These are phyloP conservation scores for Tetradesmus lagerheimii DNA, from an alignment of 139 green algal species.

Conservation along the genomic window DNA sequence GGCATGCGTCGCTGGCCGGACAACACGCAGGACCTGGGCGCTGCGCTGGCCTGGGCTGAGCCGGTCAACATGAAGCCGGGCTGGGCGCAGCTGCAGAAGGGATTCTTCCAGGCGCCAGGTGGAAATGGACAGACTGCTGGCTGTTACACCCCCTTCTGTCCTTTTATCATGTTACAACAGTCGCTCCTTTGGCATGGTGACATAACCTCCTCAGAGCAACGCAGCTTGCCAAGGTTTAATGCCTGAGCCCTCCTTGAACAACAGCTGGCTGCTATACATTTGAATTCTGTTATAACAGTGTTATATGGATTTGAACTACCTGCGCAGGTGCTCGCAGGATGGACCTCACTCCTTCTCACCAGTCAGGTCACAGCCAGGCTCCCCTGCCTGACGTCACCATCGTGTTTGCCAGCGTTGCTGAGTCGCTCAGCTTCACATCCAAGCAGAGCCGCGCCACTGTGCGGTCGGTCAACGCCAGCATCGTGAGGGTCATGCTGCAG, in stretches of 20 bases:
- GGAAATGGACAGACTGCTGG: background rate
- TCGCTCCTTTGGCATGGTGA: too few relatives aligned
- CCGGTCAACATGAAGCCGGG: background rate
- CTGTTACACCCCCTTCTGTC: too few relatives aligned
- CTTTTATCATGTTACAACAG: too few relatives aligned
- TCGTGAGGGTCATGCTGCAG: conserved; percentile 16
- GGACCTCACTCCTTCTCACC: conserved; percentile 1
- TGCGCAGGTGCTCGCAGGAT: conserved; percentile 36
- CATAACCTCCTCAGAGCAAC: too few relatives aligned
- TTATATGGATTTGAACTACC: too few relatives aligned
- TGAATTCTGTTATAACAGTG: background rate
- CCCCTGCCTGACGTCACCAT: conserved; percentile 11
- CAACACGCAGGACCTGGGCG: background rate
- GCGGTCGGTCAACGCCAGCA: background rate
- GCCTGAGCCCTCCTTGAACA: too few relatives aligned
- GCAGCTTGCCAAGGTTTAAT: too few relatives aligned
- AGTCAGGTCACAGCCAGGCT: background rate
- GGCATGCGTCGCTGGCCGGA: conserved; percentile 23
- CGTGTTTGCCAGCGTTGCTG: conserved; percentile 37
- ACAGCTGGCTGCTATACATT: background rate
- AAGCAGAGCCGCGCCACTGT: background rate
- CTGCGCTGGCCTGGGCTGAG: conserved; percentile 11
- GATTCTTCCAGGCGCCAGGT: conserved; percentile 48
- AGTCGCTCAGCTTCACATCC: background rate
- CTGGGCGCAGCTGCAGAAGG: conserved; percentile 34